Evolutionary conservation across 768 basidiomycete species (phyloP).

Genomic region (Leccinellum rugosiceps): DNA sequence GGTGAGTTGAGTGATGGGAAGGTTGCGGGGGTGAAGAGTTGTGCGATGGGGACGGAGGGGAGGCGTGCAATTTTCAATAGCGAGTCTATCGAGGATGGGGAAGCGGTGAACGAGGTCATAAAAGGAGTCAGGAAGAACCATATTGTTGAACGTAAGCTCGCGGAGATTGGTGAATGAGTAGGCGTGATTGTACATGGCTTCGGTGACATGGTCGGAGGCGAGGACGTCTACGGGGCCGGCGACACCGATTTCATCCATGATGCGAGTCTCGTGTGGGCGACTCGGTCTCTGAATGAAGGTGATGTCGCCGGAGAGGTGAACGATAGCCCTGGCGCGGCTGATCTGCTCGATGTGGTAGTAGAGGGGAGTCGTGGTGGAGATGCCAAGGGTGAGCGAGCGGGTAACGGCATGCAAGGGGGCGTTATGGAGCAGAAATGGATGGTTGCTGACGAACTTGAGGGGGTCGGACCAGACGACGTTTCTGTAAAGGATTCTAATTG

Average conservation of each 20-base stretch:
- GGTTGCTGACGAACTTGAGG: conserved; percentile 23
- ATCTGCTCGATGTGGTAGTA: conserved; percentile 29
- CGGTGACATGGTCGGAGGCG: conserved; percentile 15
- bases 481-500: conserved; percentile 31
- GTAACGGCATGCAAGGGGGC: conserved; percentile 8
- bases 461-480: conserved; percentile 34
- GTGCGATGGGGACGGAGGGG: conserved; percentile 20
- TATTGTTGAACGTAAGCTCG: conserved; percentile 36
- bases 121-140: conserved; percentile 36
- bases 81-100: conserved; percentile 36
- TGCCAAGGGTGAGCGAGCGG: conserved; percentile 25
- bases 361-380: conserved; percentile 20
- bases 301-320: conserved; percentile 18
- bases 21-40: conserved; percentile 27
- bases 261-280: conserved; percentile 25
- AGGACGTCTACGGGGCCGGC: conserved; percentile 20
- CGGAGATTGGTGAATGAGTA: conserved; percentile 33
- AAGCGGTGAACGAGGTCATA: conserved; percentile 36
- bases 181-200: conserved; percentile 19
- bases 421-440: conserved; percentile 14
- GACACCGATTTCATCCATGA: conserved; percentile 21
- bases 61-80: conserved; percentile 39
- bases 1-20: conserved; percentile 43
- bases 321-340: conserved; percentile 23
- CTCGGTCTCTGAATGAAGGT: conserved; percentile 12